Evolutionary conservation across 2,329 filamentous ascomycete species (phyloP).

Genomic region (Aspergillus fructus): DNA sequence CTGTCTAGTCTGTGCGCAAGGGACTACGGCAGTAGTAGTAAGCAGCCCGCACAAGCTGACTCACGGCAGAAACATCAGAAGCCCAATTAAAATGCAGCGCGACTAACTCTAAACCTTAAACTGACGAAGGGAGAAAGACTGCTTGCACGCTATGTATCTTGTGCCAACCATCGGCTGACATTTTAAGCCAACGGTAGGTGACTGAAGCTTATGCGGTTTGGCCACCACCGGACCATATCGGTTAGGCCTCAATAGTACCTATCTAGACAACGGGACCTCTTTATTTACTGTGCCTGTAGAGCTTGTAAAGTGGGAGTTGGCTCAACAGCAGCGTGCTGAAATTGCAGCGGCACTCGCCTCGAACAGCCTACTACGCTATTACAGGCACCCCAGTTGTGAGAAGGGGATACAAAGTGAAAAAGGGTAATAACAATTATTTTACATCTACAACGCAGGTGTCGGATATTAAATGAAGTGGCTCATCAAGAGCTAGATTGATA

Average conservation of each 20-base stretch:
- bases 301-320: too few species aligned
- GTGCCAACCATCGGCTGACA: background rate
- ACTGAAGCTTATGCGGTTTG: background rate
- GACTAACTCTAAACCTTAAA: constrained; percentile 6
- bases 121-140: background rate
- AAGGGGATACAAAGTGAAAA: too few species aligned
- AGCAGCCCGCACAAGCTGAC: background rate
- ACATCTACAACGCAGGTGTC: too few species aligned
- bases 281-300: too few species aligned
- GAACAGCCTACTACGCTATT: too few species aligned
- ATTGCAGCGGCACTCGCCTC: background rate
- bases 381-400: too few species aligned
- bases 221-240: too few species aligned
- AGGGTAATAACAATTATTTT: too few species aligned
- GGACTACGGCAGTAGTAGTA: background rate
- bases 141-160: background rate
- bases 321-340: background rate
- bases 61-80: background rate
- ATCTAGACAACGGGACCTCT: too few species aligned
- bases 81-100: background rate
- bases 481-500: background rate
- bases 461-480: too few species aligned
- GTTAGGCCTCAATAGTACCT: too few species aligned
- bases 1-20: background rate
- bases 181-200: background rate